phyloP scores from a whole-genome alignment of 2,329 filamentous ascomycete species.

The Paecilomyces dactylethromorphus region DNA sequence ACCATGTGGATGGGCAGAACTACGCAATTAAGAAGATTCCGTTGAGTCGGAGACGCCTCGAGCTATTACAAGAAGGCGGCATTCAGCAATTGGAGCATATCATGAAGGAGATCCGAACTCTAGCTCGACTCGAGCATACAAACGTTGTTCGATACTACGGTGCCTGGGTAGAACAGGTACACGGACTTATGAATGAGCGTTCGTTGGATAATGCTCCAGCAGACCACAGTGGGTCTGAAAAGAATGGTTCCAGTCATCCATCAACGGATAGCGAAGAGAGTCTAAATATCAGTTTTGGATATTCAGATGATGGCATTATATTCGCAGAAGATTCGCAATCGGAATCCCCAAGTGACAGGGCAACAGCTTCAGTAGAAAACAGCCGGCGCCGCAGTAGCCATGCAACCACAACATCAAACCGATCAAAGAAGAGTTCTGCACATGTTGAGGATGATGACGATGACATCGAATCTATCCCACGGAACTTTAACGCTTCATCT shows the following conservation, averaged over 20 bases:
- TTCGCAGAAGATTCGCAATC: conserved; percentile 15
- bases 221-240: conserved; percentile 2
- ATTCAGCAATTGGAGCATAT: conserved; percentile 50
- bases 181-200: conserved; percentile 11
- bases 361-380: conserved; percentile 9
- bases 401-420: conserved; percentile 32
- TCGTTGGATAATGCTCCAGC: neutral
- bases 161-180: conserved; percentile 55
- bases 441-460: conserved; percentile 35
- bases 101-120: conserved; percentile 54
- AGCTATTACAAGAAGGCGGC: conserved; percentile 46
- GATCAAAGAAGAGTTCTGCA: conserved; percentile 34
- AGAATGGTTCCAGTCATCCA: conserved; percentile 10
- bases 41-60: conserved; percentile 46
- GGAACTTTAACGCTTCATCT: conserved; percentile 28
- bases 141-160: conserved; percentile 63
- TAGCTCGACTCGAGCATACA: conserved; percentile 57
- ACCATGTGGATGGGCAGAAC: conserved; percentile 54
- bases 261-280: conserved; percentile 19
- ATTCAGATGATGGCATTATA: conserved; percentile 23
- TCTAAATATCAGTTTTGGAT: conserved; percentile 35
- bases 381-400: conserved; percentile 24
- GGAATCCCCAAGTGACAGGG: conserved; percentile 11
- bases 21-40: conserved; percentile 64
- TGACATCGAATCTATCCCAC: conserved; percentile 45